Evolutionary conservation across 2,329 filamentous ascomycete genomes (phyloP), one percentile per base, ranked within the genome.

Genomic region (Arthrobotrys megalospora): DNA sequence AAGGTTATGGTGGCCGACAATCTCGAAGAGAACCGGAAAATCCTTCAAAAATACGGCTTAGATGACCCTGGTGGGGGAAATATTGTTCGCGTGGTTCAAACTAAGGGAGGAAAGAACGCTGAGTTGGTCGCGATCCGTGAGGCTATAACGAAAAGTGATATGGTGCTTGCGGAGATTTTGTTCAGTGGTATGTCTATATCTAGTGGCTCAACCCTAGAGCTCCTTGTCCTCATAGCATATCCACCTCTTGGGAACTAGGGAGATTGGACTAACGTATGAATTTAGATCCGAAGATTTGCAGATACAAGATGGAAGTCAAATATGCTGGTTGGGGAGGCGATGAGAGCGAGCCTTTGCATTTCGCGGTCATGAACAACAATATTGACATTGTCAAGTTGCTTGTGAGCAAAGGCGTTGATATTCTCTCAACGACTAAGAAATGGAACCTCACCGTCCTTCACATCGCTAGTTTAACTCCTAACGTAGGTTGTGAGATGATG

Each of bases 171-270:
- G 6, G 47, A 53, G 6, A 36, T 53, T 41, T 4, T 66, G 2
- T 66, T 66, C 12, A 53, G 19, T 53, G 63, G 63, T 66, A 41
- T 24, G 63, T 53, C 19, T 36, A 53, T 28, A 24, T n/a, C 24
- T 8, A 16, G n/a, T 28, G n/a, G 5, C 14, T 16, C 10, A 0
- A 28, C 19, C 4, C 11, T 2, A 14, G 10, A 14, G 8, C 8
- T 2, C 2, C 12, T 38, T 38, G 36, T 2, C 12, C 8, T 38
- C 12, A 28, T n/a, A 16, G 12, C 24, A 24, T 53, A 7, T n/a
- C 8, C 16, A 53, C 32, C 4, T 6, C 0, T 32, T 32, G 28
- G n/a, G n/a, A n/a, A n/a, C n/a, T n/a, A 32, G 16, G 24, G 48
- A 2, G 21, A 24, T 50, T 45, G n/a, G 14, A 11, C 52, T 58